Evolutionary conservation across 345 rosid species (phyloP).

Genomic region (Brassica nigra): DNA sequence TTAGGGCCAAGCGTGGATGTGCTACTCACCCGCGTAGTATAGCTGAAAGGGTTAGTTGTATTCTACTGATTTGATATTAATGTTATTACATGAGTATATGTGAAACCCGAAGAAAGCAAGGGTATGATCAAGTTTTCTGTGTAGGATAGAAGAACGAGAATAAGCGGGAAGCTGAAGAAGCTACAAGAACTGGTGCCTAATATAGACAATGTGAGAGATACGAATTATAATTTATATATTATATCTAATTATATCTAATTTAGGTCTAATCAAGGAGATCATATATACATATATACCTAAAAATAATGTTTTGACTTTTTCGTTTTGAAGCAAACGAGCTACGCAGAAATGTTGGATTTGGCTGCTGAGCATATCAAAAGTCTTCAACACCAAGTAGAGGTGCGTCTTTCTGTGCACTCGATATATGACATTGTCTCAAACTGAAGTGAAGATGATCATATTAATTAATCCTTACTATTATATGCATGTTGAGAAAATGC

Average conservation of each 20-base stretch:
- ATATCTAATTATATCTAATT: neutral
- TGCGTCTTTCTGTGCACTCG: constrained; percentile 34
- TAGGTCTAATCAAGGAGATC: neutral
- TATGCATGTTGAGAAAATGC: neutral
- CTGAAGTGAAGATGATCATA: neutral
- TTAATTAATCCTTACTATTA: neutral
- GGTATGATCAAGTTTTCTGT: neutral
- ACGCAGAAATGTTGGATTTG: constrained; percentile 93
- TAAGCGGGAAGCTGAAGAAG: constrained; percentile 91
- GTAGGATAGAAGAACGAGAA: constrained; percentile 97
- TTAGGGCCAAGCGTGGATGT: constrained; percentile 92
- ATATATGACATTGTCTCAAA: constrained; percentile 10
- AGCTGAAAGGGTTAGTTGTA: constrained; percentile 83
- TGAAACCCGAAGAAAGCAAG: neutral
- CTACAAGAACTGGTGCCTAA: constrained; percentile 95
- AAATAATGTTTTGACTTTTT: neutral
- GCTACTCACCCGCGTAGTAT: constrained; percentile 99
- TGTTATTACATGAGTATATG: neutral
- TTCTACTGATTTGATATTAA: neutral
- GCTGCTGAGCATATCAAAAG: constrained; percentile 95
- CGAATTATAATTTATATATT: neutral
- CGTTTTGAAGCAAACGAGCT: constrained; percentile 82
- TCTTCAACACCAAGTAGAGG: constrained; percentile 91
- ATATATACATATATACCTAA: neutral
- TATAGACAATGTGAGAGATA: constrained; percentile 82